Base-by-base conservation (phyloP, 768 basidiomycete genomes). In the Phylloporus scabripes region DNA sequence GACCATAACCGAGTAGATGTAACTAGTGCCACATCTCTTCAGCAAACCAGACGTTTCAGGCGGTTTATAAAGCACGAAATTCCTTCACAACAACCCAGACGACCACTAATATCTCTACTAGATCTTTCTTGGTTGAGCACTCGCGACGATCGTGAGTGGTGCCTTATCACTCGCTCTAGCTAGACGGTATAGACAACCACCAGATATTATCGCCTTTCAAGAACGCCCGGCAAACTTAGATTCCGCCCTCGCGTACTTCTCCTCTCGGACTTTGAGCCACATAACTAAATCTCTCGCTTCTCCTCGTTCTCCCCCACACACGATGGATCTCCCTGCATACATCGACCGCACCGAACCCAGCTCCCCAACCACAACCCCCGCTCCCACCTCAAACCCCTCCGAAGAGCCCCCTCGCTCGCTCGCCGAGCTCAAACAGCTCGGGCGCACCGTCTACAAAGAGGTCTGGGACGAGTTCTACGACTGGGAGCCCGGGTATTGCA, bases 391-490 rank as follows among this genome's bases (percentile, higher is more conserved):
- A 15, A 14, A 5, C 11, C 43, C 40, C 36, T 41, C 38, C 20
- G 38, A 49, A 26, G 46, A 42, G 4, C 39, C 40, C n/a, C 4
- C 17, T 5, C 46, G 20, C 3, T 42, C 55, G 14, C 7, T 14
- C 9, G 20, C 54, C 17, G 43, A 59, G 17, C 59, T 61, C 29
- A 57, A 56, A 15, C 45, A 58, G 0, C 49, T 60, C 37, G 74
- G 65, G 4, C 54, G 58, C 4, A 38, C 45, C 4, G 58, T 71
- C 26, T 77, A 74, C 54, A 55, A 59, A 29, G 51, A 55, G 1
- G 62, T 72, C 24, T 79, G 78, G 77, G 37, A 57, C 3, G 69
- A 72, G 7, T 79, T 77, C 55, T 78, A 78, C 42, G 46, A 47
- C n/a, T 76, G 74, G 73, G 76, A 79, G 49, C 56, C 59, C 1